A percentile compares a stretch with the other conserved stretches of the same genome.
phyloP scores from a whole-genome alignment of 2,329 filamentous ascomycete genomes.

The Colletotrichum camelliae region DNA sequence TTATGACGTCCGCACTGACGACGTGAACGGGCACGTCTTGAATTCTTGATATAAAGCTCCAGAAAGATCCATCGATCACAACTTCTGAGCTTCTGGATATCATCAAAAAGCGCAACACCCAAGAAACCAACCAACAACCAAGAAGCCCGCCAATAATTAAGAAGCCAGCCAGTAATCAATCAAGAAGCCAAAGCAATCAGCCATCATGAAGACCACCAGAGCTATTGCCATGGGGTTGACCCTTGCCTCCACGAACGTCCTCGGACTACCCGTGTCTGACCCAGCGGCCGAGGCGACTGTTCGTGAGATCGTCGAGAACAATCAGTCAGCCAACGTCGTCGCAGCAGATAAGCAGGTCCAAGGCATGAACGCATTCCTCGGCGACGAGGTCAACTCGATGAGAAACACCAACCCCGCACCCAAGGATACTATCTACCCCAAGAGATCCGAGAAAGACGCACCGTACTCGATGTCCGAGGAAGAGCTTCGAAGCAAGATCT shows the following conservation, averaged over 20 bases:
- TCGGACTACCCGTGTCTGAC: neutral
- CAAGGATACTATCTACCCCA: slow-evolving; percentile 36
- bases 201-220: neutral
- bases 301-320: neutral
- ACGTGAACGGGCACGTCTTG: neutral
- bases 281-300: neutral
- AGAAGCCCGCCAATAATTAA: no score
- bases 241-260: neutral
- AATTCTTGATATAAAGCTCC: neutral
- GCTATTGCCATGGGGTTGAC: neutral
- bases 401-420: neutral
- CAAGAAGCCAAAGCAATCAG: neutral
- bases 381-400: neutral
- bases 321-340: neutral
- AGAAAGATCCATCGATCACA: neutral
- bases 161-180: neutral
- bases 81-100: fast-evolving
- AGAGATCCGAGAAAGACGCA: slow-evolving; percentile 44
- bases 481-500: slow-evolving; percentile 54
- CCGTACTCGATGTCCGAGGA: slow-evolving; percentile 52
- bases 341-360: neutral
- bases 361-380: neutral
- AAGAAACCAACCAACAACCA: no score
- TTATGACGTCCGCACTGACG: neutral
- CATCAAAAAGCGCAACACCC: no score